Base-by-base conservation (phyloP, 176 grass and related monocot species). In the Cenchrus americanus region DNA sequence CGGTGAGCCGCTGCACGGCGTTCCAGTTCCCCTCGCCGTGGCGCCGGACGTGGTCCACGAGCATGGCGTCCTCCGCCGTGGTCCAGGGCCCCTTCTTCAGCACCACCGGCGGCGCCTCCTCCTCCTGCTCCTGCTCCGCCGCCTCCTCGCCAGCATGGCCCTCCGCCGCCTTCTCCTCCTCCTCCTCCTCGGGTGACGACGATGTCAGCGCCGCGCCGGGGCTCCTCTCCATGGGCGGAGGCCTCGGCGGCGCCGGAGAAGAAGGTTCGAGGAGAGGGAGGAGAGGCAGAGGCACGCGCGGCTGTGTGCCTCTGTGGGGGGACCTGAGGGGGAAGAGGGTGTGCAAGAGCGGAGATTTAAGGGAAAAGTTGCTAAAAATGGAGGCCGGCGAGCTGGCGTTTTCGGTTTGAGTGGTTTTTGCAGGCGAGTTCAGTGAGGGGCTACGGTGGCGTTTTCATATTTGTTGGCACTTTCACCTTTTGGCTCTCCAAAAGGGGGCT, bases 21-120 rank as follows among this genome's bases (percentile, higher is more conserved):
- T 91, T 94, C 92, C 89, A 94, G 89, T 91, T 94, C 9, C 92
- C 86, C 83, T 94, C 92, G 24, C 92, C 92, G 65, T 89, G 83
- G 71, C 57, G 80, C 66, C 72, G 62, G 42, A 94, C 92, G 80
- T 94, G 86, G 44, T 84, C 78, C 76, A 81, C 42, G 66, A 94
- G 89, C 42, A 87, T 14, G 40, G 82, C 79, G 54, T 93, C 91
- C 85, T 93, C 91, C 5, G 86, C 79, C 7, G 86, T 21, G 68
- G 91, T 86, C 91, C 91, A 93, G 0, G 86, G 88, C 17, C 91
- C 91, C 83, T 93, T 93, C 91, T 93, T 93, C 79, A 93, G 68
- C 75, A 53, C 76, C 67, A 67, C 52, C 22, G 70, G 50, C 21
- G 37, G 17, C 6, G 27, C n/a, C 26, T 13, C 51, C 75, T 54